Evolutionary conservation across 2,329 filamentous ascomycete genomes (phyloP).

Genomic region (Colletotrichum euphorbiae): DNA sequence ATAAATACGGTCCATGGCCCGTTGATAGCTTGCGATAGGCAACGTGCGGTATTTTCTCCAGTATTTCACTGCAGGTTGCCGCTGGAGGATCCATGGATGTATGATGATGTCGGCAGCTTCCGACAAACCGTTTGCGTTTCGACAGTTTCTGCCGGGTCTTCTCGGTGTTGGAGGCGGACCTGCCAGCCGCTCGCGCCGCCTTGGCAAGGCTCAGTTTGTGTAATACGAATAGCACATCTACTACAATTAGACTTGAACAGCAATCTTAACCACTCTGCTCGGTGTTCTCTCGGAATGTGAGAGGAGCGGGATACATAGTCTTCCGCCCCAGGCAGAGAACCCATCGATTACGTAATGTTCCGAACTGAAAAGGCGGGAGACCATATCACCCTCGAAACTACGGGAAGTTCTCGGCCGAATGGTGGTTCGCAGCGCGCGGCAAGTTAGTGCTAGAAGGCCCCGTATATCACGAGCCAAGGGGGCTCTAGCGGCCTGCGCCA

Average conservation of each 20-base stretch:
- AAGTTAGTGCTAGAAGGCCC: too few relatives aligned
- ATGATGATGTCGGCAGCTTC: conserved; percentile 18
- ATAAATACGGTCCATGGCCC: neutral
- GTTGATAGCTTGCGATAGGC: conserved; percentile 35
- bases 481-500: too few relatives aligned
- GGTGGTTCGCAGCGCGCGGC: too few relatives aligned
- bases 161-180: neutral
- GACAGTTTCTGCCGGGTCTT: conserved; percentile 3
- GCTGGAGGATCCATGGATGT: conserved; percentile 23
- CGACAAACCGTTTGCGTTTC: neutral
- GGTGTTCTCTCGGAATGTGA: conserved; percentile 11
- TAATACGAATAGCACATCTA: neutral
- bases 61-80: conserved; percentile 9
- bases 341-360: neutral
- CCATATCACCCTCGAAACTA: too few relatives aligned
- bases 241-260: neutral
- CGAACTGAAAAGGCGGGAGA: too few relatives aligned
- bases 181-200: neutral
- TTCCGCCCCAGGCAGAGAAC: neutral
- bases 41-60: conserved; percentile 31
- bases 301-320: neutral
- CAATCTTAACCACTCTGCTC: conserved; percentile 16
- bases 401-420: too few relatives aligned
- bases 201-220: neutral
- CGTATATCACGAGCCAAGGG: too few relatives aligned